phyloP scores from a whole-genome alignment of 2,329 filamentous ascomycete genomes.

The Ophiostoma triangulosporum region DNA sequence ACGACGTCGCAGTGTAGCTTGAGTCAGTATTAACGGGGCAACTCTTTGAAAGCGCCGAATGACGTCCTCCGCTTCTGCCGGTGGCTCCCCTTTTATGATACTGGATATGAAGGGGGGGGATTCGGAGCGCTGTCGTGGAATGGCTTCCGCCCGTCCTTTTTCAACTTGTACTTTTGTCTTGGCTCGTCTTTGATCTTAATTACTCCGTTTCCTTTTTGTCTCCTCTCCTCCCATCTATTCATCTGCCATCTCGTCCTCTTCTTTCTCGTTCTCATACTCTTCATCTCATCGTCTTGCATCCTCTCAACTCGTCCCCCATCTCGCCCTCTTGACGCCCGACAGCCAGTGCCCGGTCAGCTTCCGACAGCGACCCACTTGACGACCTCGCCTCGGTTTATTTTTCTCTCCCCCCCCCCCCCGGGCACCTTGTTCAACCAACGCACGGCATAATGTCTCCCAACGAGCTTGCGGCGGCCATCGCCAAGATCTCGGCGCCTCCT shows the following conservation, averaged over 20 bases:
- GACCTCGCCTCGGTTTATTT: neutral
- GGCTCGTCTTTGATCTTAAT: neutral
- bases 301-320: neutral
- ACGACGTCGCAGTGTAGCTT: neutral
- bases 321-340: neutral
- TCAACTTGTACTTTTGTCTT: neutral
- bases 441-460: conserved; percentile 21
- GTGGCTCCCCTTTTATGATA: conserved; percentile 1
- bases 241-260: neutral
- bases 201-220: neutral
- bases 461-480: conserved; percentile 28
- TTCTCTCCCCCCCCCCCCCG: neutral
- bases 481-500: conserved; percentile 47
- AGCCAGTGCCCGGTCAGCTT: neutral
- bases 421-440: too few species aligned
- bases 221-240: neutral
- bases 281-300: neutral
- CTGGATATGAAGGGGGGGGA: neutral
- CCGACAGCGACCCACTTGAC: neutral
- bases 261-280: neutral
- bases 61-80: conserved; percentile 5
- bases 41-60: conserved; percentile 1
- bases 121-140: neutral
- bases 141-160: conserved; percentile 7
- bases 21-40: neutral